A percentile compares a stretch with the other conserved stretches of the same genome.
Conservation (phyloP, 106 monocot genomes). For the Dioscorea alata region DNA sequence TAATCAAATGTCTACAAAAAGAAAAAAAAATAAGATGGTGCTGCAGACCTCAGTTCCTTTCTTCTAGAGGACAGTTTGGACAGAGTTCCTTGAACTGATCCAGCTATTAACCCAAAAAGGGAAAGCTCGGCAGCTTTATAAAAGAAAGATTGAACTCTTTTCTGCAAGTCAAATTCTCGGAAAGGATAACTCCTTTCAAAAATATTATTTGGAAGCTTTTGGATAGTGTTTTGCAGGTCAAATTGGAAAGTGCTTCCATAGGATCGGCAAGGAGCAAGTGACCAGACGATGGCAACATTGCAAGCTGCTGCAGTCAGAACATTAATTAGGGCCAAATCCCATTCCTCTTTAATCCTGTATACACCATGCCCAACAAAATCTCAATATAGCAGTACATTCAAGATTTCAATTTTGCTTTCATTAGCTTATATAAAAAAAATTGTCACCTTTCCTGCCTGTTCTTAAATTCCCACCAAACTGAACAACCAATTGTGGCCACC, state of each 20-base stretch:
- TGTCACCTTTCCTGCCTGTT: conserved; percentile 83
- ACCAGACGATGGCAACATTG: conserved; percentile 90
- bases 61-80: conserved; percentile 49
- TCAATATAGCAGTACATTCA: not conserved
- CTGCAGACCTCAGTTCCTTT: conserved; percentile 50
- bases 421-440: not conserved
- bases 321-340: conserved; percentile 90
- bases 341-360: conserved; percentile 85
- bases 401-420: too few relatives aligned
- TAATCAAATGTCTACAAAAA: not conserved
- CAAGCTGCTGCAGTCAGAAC: conserved; percentile 73
- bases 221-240: conserved; percentile 86
- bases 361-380: not conserved
- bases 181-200: conserved; percentile 88
- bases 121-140: conserved; percentile 78
- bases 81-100: conserved; percentile 66
- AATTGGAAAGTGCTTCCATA: conserved; percentile 88
- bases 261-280: conserved; percentile 89
- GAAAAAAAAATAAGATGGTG: not conserved
- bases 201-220: conserved; percentile 98
- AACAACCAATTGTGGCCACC: conserved; percentile 50
- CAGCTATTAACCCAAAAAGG: conserved; percentile 61
- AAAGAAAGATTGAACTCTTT: conserved; percentile 81
- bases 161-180: conserved; percentile 88
- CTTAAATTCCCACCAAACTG: conserved; percentile 88